Evolutionary conservation across 2,329 filamentous ascomycete genomes (phyloP).

Genomic region (Coniochaeta prunicola): DNA sequence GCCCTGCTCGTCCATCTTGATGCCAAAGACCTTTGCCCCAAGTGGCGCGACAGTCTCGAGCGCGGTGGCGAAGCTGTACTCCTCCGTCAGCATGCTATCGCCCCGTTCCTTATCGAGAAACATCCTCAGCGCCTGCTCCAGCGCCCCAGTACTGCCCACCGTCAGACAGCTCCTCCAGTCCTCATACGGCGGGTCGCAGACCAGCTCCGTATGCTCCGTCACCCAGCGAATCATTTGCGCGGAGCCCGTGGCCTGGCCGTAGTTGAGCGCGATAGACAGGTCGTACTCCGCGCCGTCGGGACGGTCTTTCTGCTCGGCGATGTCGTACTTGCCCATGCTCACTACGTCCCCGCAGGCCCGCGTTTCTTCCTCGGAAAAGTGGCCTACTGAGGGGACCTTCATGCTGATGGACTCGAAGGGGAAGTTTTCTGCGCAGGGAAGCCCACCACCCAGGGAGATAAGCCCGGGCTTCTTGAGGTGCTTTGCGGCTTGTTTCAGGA

Average conservation of each 20-base stretch:
- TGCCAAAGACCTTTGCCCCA: slow-evolving; percentile 43
- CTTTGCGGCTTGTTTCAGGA: slow-evolving; percentile 76
- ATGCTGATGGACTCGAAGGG: slow-evolving; percentile 75
- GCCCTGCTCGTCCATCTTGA: slow-evolving; percentile 45
- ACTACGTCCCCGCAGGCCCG: slow-evolving; percentile 51
- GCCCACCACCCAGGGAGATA: slow-evolving; percentile 86
- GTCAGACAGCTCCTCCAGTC: slow-evolving; percentile 86
- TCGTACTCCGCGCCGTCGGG: slow-evolving; percentile 46
- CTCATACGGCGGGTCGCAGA: slow-evolving; percentile 77
- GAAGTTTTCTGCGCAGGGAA: slow-evolving; percentile 86
- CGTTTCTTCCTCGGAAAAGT: slow-evolving; percentile 65
- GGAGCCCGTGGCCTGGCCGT: slow-evolving; percentile 78
- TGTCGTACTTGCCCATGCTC: slow-evolving; percentile 77
- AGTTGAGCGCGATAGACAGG: slow-evolving; percentile 85
- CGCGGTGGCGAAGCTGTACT: slow-evolving; percentile 80
- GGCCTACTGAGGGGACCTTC: slow-evolving; percentile 61
- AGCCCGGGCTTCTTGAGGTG: slow-evolving; percentile 74
- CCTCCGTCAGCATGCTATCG: slow-evolving; percentile 78
- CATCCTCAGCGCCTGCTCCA: slow-evolving; percentile 80
- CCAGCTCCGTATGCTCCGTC: slow-evolving; percentile 91
- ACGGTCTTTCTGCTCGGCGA: slow-evolving; percentile 35
- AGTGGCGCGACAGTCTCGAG: slow-evolving; percentile 50
- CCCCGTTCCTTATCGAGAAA: slow-evolving; percentile 62
- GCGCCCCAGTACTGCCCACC: slow-evolving; percentile 76
- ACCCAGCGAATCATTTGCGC: slow-evolving; percentile 85